Conservation (phyloP, 768 basidiomycete species). For the Amanita polypyramis region DNA sequence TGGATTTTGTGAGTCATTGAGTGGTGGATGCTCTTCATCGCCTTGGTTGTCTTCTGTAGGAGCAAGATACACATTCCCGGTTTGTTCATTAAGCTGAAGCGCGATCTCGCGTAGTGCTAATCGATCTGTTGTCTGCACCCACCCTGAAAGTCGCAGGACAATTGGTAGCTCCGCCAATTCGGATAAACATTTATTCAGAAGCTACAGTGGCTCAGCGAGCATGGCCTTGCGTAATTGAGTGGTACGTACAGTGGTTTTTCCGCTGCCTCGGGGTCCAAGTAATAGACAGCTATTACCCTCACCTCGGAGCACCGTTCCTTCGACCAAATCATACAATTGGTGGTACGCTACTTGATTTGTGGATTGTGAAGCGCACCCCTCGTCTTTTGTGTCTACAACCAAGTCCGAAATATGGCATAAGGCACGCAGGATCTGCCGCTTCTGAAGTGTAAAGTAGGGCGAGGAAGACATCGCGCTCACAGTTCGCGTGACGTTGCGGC, state of each 20-base stretch:
- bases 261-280: conserved; percentile 76
- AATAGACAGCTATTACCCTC: conserved; percentile 94
- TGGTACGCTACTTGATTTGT: conserved; percentile 43
- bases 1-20: conserved; percentile 26
- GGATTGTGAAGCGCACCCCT: conserved; percentile 18
- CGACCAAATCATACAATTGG: conserved; percentile 53
- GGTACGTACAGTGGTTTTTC: conserved; percentile 63
- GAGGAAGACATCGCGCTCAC: not conserved
- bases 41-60: conserved; percentile 26
- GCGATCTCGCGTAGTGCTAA: conserved; percentile 91
- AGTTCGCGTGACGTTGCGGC: conserved; percentile 18
- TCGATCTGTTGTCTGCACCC: conserved; percentile 77
- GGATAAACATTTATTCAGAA: conserved; percentile 37
- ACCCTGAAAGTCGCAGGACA: conserved; percentile 74
- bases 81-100: conserved; percentile 69
- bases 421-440: conserved; percentile 11
- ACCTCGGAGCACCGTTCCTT: conserved; percentile 65
- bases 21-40: conserved; percentile 36
- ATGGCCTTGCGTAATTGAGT: not conserved
- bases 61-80: conserved; percentile 44
- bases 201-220: conserved; percentile 24
- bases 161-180: conserved; percentile 44
- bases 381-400: conserved; percentile 16
- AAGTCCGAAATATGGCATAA: conserved; percentile 5
- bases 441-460: conserved; percentile 1